Evolutionary conservation across 1,284 basidiomycete genomes (phyloP).

Genomic region (Ustilago cynodontis): DNA sequence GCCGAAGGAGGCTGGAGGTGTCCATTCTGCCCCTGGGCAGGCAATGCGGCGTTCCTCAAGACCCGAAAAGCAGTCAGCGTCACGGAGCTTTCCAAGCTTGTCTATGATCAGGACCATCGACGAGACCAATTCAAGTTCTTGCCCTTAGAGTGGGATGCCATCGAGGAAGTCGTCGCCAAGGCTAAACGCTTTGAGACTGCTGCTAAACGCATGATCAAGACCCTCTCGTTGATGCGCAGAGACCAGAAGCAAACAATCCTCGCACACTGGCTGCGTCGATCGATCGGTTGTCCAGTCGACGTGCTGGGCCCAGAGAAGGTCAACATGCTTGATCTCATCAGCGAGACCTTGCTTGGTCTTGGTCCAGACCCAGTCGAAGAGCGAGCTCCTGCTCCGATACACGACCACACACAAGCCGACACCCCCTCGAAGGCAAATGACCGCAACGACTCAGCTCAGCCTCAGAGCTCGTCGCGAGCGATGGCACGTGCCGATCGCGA

Average conservation of each 20-base stretch:
- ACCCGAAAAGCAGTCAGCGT: constrained; percentile 33
- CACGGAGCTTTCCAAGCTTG: constrained; percentile 41
- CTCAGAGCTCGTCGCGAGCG: constrained; percentile 17
- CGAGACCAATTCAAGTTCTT: constrained; percentile 50
- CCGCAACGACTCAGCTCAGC: constrained; percentile 7
- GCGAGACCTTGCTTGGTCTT: constrained; percentile 27
- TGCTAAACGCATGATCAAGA: constrained; percentile 56
- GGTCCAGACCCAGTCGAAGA: constrained; percentile 12
- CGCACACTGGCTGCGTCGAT: constrained; percentile 48
- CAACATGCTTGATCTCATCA: constrained; percentile 47
- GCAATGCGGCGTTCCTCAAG: constrained; percentile 28
- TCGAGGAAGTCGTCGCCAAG: constrained; percentile 52
- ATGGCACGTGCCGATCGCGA: constrained; percentile 22
- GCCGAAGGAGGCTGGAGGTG: constrained; percentile 55
- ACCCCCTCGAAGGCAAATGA: constrained; percentile 31
- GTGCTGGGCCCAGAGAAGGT: constrained; percentile 53
- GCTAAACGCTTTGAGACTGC: constrained; percentile 48
- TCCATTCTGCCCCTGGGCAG: constrained; percentile 56
- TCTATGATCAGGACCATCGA: constrained; percentile 46
- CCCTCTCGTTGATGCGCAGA: constrained; percentile 50
- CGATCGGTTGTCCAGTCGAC: constrained; percentile 57
- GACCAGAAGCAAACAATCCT: constrained; percentile 46
- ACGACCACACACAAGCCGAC: constrained; percentile 15
- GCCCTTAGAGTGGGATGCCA: constrained; percentile 51
- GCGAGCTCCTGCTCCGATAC: constrained; percentile 5